A percentile compares a stretch with the other conserved stretches of the same genome.
Evolutionary conservation across 2,329 filamentous ascomycete genomes (phyloP).

Genomic region (Zasmidium citrigriseum): DNA sequence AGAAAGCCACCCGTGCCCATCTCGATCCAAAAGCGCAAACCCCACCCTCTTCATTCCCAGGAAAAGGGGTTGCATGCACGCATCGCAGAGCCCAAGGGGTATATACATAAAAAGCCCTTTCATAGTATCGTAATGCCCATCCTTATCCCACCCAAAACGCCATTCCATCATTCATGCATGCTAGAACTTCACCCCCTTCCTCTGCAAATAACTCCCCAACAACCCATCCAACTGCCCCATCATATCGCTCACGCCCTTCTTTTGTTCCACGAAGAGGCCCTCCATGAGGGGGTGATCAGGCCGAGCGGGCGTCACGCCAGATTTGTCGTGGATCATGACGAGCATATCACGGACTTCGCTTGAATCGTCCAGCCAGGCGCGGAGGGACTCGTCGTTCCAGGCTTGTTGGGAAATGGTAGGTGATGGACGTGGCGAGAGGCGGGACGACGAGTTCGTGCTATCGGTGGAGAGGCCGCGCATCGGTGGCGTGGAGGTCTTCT

Average conservation of each 20-base stretch:
- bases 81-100: too few relatives aligned
- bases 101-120: too few relatives aligned
- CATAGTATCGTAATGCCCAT: too few relatives aligned
- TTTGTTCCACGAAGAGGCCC: constrained; percentile 82
- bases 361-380: constrained; percentile 76
- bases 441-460: constrained; percentile 24
- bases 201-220: constrained; percentile 29
- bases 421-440: constrained; percentile 26
- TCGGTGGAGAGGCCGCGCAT: constrained; percentile 23
- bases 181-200: constrained; percentile 29
- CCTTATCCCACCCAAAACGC: too few relatives aligned
- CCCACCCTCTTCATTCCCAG: too few relatives aligned
- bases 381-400: constrained; percentile 85
- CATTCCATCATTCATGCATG: too few relatives aligned
- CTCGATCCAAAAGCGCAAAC: too few relatives aligned
- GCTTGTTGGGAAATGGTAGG: constrained; percentile 55
- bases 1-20: too few relatives aligned
- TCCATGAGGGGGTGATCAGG: constrained; percentile 84
- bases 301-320: constrained; percentile 74
- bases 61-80: too few relatives aligned
- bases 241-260: constrained; percentile 81
- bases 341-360: constrained; percentile 88
- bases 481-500: constrained; percentile 9
- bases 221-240: constrained; percentile 76
- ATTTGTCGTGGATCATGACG: constrained; percentile 89